A percentile compares a stretch with the other conserved stretches of the same genome.
These are phyloP conservation scores for Trichopus zeylanicus DNA, from an alignment of 116 monocot genomes.

Conservation along the genomic window DNA sequence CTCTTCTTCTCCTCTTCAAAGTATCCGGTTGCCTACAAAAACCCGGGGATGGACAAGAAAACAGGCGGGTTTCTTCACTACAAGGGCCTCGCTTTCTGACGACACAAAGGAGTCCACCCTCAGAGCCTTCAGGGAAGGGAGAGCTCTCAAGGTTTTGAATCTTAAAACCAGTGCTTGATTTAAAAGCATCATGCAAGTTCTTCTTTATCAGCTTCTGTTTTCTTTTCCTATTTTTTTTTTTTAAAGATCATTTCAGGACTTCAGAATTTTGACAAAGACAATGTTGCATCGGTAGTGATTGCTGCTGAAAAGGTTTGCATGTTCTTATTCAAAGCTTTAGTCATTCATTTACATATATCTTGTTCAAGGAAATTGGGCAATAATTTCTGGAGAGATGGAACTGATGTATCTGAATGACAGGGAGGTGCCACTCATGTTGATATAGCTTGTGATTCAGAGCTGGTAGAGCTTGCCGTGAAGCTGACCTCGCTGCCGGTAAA, in stretches of 20 bases:
- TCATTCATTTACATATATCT: background rate
- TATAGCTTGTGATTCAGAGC: slow-evolving; percentile 82
- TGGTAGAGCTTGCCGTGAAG: slow-evolving; percentile 73
- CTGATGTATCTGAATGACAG: slow-evolving; percentile 24
- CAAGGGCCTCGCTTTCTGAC: slow-evolving; percentile 24
- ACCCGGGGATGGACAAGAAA: slow-evolving; percentile 5
- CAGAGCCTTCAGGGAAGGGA: slow-evolving; percentile 36
- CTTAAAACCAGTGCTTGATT: background rate
- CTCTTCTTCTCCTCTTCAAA: slow-evolving; percentile 6
- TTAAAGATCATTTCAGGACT: slow-evolving; percentile 80
- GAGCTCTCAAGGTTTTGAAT: slow-evolving; percentile 49
- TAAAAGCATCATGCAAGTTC: background rate
- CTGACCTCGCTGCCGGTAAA: slow-evolving; percentile 87
- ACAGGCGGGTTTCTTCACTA: slow-evolving; percentile 6
- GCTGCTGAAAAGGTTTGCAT: slow-evolving; percentile 71
- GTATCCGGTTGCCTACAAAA: slow-evolving; percentile 2
- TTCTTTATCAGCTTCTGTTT: background rate
- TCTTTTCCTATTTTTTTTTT: background rate
- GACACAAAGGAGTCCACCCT: slow-evolving; percentile 48
- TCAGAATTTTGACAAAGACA: slow-evolving; percentile 71
- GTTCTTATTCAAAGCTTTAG: background rate
- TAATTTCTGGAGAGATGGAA: too few relatives aligned
- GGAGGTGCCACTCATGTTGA: slow-evolving; percentile 96
- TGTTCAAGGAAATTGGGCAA: too few relatives aligned
- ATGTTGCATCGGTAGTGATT: slow-evolving; percentile 61